These are phyloP conservation scores for Fusarium nodosum DNA, from an alignment of 2,329 filamentous ascomycete species.

Conservation along the genomic window DNA sequence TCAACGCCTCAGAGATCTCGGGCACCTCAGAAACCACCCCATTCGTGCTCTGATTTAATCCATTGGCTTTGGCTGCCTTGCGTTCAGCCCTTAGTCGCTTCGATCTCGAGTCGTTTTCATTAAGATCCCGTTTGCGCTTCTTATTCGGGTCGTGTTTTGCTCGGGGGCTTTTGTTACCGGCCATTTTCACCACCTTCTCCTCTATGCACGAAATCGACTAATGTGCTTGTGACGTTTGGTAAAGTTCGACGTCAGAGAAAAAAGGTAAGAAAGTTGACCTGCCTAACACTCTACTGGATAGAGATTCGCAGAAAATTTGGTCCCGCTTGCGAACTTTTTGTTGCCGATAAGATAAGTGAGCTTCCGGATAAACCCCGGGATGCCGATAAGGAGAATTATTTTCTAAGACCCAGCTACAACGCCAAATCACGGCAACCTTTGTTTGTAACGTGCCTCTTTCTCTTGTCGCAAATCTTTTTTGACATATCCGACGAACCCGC, in stretches of 20 bases:
- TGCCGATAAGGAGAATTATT: slow-evolving; percentile 44
- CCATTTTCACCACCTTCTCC: slow-evolving; percentile 51
- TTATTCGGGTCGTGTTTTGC: slow-evolving; percentile 57
- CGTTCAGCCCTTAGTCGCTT: slow-evolving; percentile 58
- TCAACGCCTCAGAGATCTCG: slow-evolving; percentile 33
- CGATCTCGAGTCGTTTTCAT: slow-evolving; percentile 58
- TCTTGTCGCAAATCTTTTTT: slow-evolving; percentile 46
- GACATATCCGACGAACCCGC: slow-evolving; percentile 21
- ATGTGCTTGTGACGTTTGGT: slow-evolving; percentile 39
- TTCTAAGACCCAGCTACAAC: slow-evolving; percentile 29
- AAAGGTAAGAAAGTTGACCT: slow-evolving; percentile 34
- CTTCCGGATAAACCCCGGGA: slow-evolving; percentile 52
- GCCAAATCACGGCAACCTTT: slow-evolving; percentile 40
- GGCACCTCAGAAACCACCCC: slow-evolving; percentile 37
- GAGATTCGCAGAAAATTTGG: slow-evolving; percentile 57
- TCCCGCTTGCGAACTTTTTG: slow-evolving; percentile 58
- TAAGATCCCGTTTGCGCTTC: slow-evolving; percentile 63
- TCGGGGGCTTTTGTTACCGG: slow-evolving; percentile 52
- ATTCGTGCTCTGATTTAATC: slow-evolving; percentile 25
- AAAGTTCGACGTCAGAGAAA: slow-evolving; percentile 39
- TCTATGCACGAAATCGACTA: slow-evolving; percentile 19
- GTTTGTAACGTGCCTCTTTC: slow-evolving; percentile 32
- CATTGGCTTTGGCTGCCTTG: slow-evolving; percentile 50
- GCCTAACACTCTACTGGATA: slow-evolving; percentile 29
- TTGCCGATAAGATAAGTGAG: slow-evolving; percentile 58